phyloP scores from a whole-genome alignment of 1,284 basidiomycete genomes.

The Trichosporon asahii region DNA sequence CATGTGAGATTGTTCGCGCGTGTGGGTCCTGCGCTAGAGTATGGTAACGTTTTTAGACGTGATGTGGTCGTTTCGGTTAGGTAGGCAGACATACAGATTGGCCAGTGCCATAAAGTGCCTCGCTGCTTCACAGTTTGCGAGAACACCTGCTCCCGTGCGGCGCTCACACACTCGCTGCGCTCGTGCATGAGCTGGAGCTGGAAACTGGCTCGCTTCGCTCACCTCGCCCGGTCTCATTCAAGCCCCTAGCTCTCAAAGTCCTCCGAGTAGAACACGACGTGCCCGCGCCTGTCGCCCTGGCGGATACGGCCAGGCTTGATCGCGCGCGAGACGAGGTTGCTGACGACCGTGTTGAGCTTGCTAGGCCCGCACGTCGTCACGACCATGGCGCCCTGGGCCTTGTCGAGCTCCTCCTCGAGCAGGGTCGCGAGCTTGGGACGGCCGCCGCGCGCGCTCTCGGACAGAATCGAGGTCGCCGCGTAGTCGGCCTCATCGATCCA shows the following conservation, averaged over 20 bases:
- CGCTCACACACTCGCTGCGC: no score
- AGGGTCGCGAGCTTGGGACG: slow-evolving; percentile 69
- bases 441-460: slow-evolving; percentile 68
- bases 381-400: slow-evolving; percentile 59
- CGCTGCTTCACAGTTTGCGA: no score
- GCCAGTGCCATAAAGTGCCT: no score
- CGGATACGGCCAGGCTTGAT: slow-evolving; percentile 61
- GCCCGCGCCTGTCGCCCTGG: slow-evolving; percentile 62
- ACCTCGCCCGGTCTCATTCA: neutral
- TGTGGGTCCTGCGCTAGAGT: no score
- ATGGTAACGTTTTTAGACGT: no score
- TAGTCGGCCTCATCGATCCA: slow-evolving; percentile 67
- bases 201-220: neutral
- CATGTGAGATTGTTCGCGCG: no score
- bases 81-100: no score
- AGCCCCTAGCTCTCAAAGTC: slow-evolving; percentile 60
- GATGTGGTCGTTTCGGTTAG: no score
- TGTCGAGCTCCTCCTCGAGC: slow-evolving; percentile 63
- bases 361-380: slow-evolving; percentile 76
- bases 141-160: no score
- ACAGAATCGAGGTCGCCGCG: slow-evolving; percentile 62
- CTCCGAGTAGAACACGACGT: slow-evolving; percentile 63
- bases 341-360: slow-evolving; percentile 66
- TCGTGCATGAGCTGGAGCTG: neutral
- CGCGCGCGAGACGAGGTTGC: slow-evolving; percentile 64